A percentile compares a stretch with the other conserved stretches of the same genome.
Conservation (phyloP, 805 yeast species). For the Suhomyces faveliae region DNA sequence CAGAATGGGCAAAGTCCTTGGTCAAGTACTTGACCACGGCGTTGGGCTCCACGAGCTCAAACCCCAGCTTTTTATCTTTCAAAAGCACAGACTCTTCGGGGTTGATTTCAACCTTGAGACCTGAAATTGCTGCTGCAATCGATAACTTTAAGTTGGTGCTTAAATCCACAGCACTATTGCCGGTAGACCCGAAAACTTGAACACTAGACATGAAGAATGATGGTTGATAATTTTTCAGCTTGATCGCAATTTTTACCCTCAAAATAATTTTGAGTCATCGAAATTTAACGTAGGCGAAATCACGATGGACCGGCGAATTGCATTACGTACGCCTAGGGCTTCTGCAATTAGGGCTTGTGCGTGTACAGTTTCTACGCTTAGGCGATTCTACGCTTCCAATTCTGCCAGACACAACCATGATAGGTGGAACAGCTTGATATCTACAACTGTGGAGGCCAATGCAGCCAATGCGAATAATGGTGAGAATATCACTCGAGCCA, state of each 20-base stretch:
- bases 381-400: not conserved
- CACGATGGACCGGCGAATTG: not conserved
- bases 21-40: conserved; percentile 67
- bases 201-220: conserved; percentile 1
- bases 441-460: not conserved
- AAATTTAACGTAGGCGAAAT: not conserved
- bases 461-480: not conserved
- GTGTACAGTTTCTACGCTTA: not conserved
- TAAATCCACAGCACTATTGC: conserved; percentile 15
- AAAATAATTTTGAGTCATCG: conserved; percentile 5
- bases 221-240: not conserved
- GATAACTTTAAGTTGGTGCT: conserved; percentile 25
- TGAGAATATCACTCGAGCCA: too few species aligned
- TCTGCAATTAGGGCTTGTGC: too few species aligned
- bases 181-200: conserved; percentile 11
- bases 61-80: conserved; percentile 34
- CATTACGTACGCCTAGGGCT: too few species aligned
- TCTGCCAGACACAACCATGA: not conserved
- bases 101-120: conserved; percentile 17
- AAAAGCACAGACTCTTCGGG: conserved; percentile 27
- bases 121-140: conserved; percentile 18
- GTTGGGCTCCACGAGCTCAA: conserved; percentile 61
- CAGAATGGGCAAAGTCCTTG: conserved; percentile 41
- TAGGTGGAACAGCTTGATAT: conserved; percentile 3
- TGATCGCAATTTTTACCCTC: not conserved